Evolutionary conservation across 495 filamentous ascomycete species (phyloP).

Genomic region (Penicillium robsamsonii): DNA sequence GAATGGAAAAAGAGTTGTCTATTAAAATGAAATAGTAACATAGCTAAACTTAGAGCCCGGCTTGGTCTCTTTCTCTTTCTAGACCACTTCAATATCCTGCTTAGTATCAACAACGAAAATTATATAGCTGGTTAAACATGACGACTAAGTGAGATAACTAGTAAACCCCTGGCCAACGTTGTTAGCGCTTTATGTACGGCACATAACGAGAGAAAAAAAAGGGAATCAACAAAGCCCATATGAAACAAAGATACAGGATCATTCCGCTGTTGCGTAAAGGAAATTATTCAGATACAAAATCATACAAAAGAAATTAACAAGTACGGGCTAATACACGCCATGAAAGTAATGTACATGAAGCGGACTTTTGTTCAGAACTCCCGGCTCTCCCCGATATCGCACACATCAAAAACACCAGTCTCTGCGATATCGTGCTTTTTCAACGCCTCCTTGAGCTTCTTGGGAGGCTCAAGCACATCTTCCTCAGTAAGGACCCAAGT

Average conservation of each 20-base stretch:
- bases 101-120: no score
- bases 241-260: neutral
- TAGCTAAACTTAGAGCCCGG: no score
- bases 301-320: neutral
- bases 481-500: conserved; percentile 90
- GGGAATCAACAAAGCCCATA: neutral
- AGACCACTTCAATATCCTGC: no score
- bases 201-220: neutral
- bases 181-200: neutral
- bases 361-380: conserved; percentile 53
- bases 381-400: conserved; percentile 81
- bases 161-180: neutral
- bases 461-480: conserved; percentile 80
- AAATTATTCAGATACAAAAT: neutral
- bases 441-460: conserved; percentile 72
- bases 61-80: no score
- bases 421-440: conserved; percentile 64
- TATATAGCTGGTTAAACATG: neutral
- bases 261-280: neutral
- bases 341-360: neutral
- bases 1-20: no score
- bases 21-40: no score
- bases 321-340: neutral
- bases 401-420: conserved; percentile 81
- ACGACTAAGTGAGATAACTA: neutral